Conservation (phyloP, 2,329 filamentous ascomycete species). For the Fusarium hainanense region DNA sequence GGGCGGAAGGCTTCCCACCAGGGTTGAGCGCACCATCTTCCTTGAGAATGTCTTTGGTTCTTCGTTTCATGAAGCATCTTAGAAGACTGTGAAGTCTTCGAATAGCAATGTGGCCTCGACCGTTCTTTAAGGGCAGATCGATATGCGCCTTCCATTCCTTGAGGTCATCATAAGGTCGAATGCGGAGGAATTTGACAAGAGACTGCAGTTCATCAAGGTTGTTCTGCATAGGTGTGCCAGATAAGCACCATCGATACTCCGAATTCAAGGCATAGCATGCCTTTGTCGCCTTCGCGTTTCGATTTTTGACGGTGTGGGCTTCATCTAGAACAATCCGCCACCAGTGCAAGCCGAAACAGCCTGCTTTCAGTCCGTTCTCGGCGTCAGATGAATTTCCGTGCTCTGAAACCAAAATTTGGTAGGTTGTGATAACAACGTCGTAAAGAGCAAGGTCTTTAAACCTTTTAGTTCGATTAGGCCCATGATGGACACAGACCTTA, state of each 20-base stretch:
- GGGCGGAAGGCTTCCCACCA: constrained; percentile 70
- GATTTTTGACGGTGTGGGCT: constrained; percentile 98
- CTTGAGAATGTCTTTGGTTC: constrained; percentile 96
- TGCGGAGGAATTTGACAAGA: constrained; percentile 89
- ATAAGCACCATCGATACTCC: constrained; percentile 95
- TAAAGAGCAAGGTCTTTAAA: constrained; percentile 81
- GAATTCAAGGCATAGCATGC: constrained; percentile 86
- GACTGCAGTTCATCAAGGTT: constrained; percentile 97
- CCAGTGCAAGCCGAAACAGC: constrained; percentile 93
- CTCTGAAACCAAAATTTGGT: constrained; percentile 94
- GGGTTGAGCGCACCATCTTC: constrained; percentile 83
- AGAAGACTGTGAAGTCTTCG: constrained; percentile 85
- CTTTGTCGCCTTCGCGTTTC: constrained; percentile 94
- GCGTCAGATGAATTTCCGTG: constrained; percentile 75
- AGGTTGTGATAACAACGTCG: constrained; percentile 97
- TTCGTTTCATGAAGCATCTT: constrained; percentile 97
- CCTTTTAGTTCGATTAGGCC: constrained; percentile 83
- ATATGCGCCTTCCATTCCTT: constrained; percentile 92
- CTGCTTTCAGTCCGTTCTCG: constrained; percentile 73
- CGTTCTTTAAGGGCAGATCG: constrained; percentile 87
- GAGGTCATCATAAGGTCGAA: constrained; percentile 90
- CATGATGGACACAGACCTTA: constrained; percentile 90
- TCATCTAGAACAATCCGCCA: constrained; percentile 96
- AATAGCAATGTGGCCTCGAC: constrained; percentile 89
- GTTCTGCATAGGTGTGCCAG: constrained; percentile 97